Evolutionary conservation across 2,329 filamentous ascomycete genomes (phyloP), one percentile per base, ranked within the genome.

Genomic region (Aspergillus piperis): DNA sequence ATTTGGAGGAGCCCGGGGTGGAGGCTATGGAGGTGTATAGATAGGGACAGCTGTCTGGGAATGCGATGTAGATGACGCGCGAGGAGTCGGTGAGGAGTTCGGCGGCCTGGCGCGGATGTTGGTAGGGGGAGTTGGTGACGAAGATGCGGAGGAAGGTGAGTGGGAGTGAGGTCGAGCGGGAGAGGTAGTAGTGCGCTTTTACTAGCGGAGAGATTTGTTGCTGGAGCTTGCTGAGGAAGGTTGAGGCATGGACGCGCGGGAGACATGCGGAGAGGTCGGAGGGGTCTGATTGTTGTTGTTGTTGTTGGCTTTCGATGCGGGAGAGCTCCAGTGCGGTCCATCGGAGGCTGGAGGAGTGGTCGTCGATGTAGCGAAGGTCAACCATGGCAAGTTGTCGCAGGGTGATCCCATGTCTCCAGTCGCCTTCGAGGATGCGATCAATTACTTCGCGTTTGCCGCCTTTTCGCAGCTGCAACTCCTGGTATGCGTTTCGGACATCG

Each of bases 121-220:
- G 90, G 73, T 96, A 96, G 0, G 91, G 91, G 1, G 90, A 91
- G 72, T 95, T 89, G 63, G 92, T 80, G 60, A 93, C 85, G 69
- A 92, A 90, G 49, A 96, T 87, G 54, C 91, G 87, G n/a, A 96
- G 78, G 25, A 95, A 81, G 1, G 90, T 83, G 3, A 95, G 79
- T 0, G 90, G 86, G 7, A 80, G 68, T 1, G 83, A 81, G 56
- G 84, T 82, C 56, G 90, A 88, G n/a, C 88, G 85, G 65, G 90
- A 87, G 62, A 95, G 85, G 67, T 91, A 88, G 74, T 91, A 95
- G 75, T 96, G 90, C 5, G 90, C 90, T 74, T 95, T 96, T 67
- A 93, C 85, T 60, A 95, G 84, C 1, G 91, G 90, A 1, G 91
- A 81, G 17, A 92, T 84, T 70, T 93, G 88, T 42, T 82, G 81